Percentiles rank a stretch among this genome's conserved stretches.
Evolutionary conservation across 805 yeast genomes (phyloP).

Genomic region (Ascoidea rubescens): DNA sequence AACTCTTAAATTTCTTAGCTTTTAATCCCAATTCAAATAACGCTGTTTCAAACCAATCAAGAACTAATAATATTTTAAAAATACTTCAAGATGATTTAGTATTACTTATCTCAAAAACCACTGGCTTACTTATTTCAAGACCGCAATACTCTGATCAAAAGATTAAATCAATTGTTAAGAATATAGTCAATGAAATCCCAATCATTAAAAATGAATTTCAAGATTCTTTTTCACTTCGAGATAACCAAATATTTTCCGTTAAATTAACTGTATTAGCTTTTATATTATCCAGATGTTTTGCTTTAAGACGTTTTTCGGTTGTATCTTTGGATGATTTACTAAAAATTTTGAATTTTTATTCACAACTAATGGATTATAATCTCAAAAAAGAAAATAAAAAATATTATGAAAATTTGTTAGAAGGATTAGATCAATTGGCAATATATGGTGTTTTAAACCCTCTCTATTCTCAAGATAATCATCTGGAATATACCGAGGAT

Average conservation of each 20-base stretch:
- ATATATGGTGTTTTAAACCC: constrained; percentile 19
- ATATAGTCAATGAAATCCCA: background rate
- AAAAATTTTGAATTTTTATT: background rate
- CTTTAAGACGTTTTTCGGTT: background rate
- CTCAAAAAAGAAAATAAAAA: constrained; percentile 6
- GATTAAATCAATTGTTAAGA: no score
- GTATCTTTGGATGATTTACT: background rate
- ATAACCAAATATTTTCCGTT: background rate
- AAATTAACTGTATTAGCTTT: constrained; percentile 3
- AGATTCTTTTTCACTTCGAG: background rate
- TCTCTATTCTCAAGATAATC: background rate
- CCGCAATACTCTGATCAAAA: background rate
- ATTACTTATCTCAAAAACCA: constrained; percentile 13
- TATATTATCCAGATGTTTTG: background rate
- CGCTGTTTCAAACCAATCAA: background rate
- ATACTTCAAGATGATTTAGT: constrained; percentile 15
- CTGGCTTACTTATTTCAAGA: constrained; percentile 14
- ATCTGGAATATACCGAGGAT: no score
- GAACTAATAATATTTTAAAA: constrained; percentile 8
- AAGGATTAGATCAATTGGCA: constrained; percentile 5
- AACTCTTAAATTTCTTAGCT: constrained; percentile 1
- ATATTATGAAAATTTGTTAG: constrained; percentile 5
- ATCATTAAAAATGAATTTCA: no score
- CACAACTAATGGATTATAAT: background rate
- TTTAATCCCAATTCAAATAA: background rate